Evolutionary conservation across 176 grass and related monocot species (phyloP).

Genomic region (Oryza nivara): DNA sequence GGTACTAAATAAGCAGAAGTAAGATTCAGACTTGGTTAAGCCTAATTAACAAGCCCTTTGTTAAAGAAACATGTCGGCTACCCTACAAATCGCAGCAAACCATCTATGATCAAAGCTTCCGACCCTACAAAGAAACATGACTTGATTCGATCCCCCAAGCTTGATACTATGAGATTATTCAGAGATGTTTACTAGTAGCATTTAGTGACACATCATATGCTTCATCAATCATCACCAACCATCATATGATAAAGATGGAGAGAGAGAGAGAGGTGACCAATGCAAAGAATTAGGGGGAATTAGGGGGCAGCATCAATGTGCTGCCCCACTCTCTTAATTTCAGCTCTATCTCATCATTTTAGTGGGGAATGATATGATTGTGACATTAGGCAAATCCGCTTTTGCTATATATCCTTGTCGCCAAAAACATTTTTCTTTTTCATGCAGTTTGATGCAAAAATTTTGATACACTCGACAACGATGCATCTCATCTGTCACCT

Average conservation of each 20-base stretch:
- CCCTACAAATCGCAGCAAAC: conserved; percentile 12
- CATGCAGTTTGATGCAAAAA: background rate
- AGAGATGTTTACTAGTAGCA: background rate
- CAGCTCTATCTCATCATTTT: conserved; percentile 51
- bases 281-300: background rate
- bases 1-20: background rate
- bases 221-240: background rate
- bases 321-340: conserved; percentile 31
- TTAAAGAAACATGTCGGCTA: conserved; percentile 42
- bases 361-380: conserved; percentile 57
- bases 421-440: background rate
- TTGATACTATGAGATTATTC: background rate
- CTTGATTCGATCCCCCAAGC: background rate
- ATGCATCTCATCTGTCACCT: background rate
- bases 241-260: conserved; percentile 5
- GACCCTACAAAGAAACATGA: background rate
- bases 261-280: background rate
- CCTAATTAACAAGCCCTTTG: conserved; percentile 10
- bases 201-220: conserved; percentile 7
- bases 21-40: conserved; percentile 34
- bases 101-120: background rate
- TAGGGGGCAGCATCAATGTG: conserved; percentile 31
- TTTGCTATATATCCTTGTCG: background rate
- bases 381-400: background rate
- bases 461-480: background rate